phyloP scores from a whole-genome alignment of 805 yeast genomes.

The Candida koratica region DNA sequence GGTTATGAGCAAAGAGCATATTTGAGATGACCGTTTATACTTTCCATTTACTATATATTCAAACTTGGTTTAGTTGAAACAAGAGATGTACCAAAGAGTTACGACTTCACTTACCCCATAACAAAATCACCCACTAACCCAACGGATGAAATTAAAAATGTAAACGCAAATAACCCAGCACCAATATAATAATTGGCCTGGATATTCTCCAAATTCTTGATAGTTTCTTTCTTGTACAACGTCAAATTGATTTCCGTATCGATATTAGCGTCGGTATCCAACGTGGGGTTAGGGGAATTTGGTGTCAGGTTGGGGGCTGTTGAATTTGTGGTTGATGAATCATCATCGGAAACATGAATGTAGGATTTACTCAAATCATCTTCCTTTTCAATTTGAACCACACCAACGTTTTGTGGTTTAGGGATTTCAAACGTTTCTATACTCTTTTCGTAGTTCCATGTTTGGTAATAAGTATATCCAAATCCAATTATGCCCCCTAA shows the following conservation, averaged over 20 bases:
- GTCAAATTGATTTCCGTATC: slow-evolving; percentile 24
- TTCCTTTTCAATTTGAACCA: slow-evolving; percentile 4
- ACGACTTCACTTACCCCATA: slow-evolving; percentile 7
- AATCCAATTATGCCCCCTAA: slow-evolving; percentile 46
- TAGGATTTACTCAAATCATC: slow-evolving; percentile 37
- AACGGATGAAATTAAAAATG: slow-evolving; percentile 47
- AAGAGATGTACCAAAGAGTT: no score
- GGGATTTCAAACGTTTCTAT: slow-evolving; percentile 10
- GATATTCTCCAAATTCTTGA: slow-evolving; percentile 25
- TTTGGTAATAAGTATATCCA: slow-evolving; percentile 18
- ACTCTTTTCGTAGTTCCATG: slow-evolving; percentile 17
- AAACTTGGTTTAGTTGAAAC: no score
- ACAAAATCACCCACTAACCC: slow-evolving; percentile 55
- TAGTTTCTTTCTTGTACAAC: slow-evolving; percentile 30
- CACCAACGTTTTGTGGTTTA: slow-evolving; percentile 1
- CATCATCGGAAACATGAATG: slow-evolving; percentile 41
- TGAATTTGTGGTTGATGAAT: slow-evolving; percentile 19
- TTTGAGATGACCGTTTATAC: no score
- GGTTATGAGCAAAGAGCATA: no score
- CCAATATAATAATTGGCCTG: slow-evolving; percentile 38
- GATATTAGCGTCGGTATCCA: slow-evolving; percentile 15
- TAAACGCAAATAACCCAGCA: slow-evolving; percentile 39
- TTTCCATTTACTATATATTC: slow-evolving; percentile 1
- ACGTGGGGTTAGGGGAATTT: slow-evolving; percentile 11
- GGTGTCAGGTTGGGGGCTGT: slow-evolving; percentile 17